Base-by-base conservation (phyloP, 768 basidiomycete species). In the Xerocomus spinulosus region DNA sequence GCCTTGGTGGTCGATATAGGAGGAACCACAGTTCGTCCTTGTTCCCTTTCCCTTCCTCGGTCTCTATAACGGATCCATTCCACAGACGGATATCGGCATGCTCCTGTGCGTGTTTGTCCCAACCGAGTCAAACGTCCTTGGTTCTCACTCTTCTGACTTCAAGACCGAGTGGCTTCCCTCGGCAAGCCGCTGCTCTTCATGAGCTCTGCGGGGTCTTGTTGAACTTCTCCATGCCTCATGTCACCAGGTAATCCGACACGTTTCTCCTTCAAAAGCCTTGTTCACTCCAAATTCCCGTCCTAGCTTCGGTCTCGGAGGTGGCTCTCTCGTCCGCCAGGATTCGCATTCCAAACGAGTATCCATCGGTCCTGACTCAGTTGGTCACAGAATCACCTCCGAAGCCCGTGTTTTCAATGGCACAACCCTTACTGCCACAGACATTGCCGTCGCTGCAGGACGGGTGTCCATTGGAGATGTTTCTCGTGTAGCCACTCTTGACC, bases 331-430 rank as follows among this genome's bases (percentile, higher is more conserved):
- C 20, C 70, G 73, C 35, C 48, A 62, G 20, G 56, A 59, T 43
- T 58, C 67, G 21, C 44, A 50, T 14, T 59, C 61, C 3, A 65
- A 71, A 18, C 70, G 63, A 41, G 73, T 80, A 21, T 70, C 74
- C 0, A 72, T 85, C 28, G 83, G 83, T 0, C 83, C 83, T 10
- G 77, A 82, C 55, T 85, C 81, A 1, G 81, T 84, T 15, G 83
- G 83, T 0, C 78, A 82, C 59, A 60, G 65, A 51, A 70, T 80
- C 42, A 70, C 70, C 4, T 69, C 65, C 35, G 77, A 82, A 35
- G 73, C 75, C 5, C 60, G 68, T 9, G 68, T 82, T 0, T 85
- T 85, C 53, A 79, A 80, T 7, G 83, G 83, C 2, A 48, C 65
- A 4, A 70, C 70, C 3, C 61, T 82, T 42, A 85, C 83, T n/a